phyloP scores from a whole-genome alignment of 2,329 filamentous ascomycete genomes.

The Alternaria tenuissima region DNA sequence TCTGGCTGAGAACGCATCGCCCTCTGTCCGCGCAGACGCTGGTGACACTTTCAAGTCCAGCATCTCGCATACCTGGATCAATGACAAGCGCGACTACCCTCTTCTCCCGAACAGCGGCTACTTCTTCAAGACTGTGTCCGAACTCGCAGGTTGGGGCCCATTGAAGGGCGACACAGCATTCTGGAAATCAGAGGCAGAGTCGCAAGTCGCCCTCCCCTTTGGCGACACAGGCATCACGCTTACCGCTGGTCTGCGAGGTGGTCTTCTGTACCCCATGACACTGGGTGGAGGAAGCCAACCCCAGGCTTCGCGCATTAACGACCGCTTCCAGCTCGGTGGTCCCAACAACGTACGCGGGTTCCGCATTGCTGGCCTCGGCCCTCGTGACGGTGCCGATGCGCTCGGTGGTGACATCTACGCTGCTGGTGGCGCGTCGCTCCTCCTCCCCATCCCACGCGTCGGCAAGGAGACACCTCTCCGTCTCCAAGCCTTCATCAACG shows the following conservation, averaged over 20 bases:
- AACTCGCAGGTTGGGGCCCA: conserved; percentile 86
- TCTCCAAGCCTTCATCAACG: conserved; percentile 90
- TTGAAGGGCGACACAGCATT: conserved; percentile 92
- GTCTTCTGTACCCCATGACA: conserved; percentile 82
- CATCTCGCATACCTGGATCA: conserved; percentile 79
- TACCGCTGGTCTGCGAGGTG: conserved; percentile 81
- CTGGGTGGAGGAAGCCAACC: conserved; percentile 64
- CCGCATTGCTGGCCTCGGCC: conserved; percentile 85
- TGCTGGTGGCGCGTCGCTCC: conserved; percentile 84
- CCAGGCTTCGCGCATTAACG: conserved; percentile 81
- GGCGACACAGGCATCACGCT: conserved; percentile 81
- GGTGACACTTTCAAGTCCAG: conserved; percentile 92
- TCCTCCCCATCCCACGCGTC: conserved; percentile 83
- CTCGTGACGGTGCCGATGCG: conserved; percentile 83
- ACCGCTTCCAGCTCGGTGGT: conserved; percentile 93
- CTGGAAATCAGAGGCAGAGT: conserved; percentile 87
- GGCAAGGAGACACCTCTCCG: conserved; percentile 85
- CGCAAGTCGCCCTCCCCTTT: conserved; percentile 77
- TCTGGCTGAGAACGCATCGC: conserved; percentile 76
- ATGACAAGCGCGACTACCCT: conserved; percentile 83
- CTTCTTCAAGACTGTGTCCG: conserved; percentile 77
- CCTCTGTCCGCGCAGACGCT: conserved; percentile 82
- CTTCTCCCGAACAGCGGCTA: conserved; percentile 85
- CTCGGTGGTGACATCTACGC: conserved; percentile 93
- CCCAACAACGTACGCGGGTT: conserved; percentile 96